A percentile compares a stretch with the other conserved stretches of the same genome.
Evolutionary conservation across 1,139 yeast genomes (phyloP).

Genomic region (Taphrina wiesneri): DNA sequence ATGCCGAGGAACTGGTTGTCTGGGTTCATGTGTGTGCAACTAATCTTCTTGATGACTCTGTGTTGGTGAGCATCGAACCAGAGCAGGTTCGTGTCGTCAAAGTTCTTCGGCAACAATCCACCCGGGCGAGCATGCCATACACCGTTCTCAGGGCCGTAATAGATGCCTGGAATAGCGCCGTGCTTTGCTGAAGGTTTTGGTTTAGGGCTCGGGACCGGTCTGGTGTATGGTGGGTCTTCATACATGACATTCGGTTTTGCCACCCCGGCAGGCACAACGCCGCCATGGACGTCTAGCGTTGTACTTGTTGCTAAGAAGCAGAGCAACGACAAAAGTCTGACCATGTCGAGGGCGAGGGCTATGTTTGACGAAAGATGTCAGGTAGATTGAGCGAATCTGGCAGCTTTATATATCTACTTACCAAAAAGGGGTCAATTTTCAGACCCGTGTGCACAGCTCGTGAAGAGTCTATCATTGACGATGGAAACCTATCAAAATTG

Average conservation of each 20-base stretch:
- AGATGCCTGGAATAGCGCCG: neutral
- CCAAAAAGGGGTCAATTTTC: no score
- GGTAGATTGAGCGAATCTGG: no score
- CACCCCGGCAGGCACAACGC: neutral
- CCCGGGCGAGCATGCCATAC: neutral
- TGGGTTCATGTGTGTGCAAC: neutral
- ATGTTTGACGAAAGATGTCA: no score
- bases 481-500: no score
- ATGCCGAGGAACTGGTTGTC: neutral
- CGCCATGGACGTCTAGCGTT: neutral
- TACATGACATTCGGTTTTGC: neutral
- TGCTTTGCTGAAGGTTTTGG: neutral
- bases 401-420: no score
- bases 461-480: no score
- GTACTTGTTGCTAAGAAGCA: neutral
- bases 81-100: neutral
- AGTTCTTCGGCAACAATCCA: neutral
- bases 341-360: neutral
- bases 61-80: neutral
- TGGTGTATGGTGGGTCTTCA: neutral
- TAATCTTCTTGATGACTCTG: neutral
- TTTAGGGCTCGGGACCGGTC: neutral
- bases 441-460: no score
- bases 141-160: neutral
- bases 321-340: neutral